Base-by-base conservation (phyloP, 2,329 filamentous ascomycete genomes). In the Fusarium bulbicola region DNA sequence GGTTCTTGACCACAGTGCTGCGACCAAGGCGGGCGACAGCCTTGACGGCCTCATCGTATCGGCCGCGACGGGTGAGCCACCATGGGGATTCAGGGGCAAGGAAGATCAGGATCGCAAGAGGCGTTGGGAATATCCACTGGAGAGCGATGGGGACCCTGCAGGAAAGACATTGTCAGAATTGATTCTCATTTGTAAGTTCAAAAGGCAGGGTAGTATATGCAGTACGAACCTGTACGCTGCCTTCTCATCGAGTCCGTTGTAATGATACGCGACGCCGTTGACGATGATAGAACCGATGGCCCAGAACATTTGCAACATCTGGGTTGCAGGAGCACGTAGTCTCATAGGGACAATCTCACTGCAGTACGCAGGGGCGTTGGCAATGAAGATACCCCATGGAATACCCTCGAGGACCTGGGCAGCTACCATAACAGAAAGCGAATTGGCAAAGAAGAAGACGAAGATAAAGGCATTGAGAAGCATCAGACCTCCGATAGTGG, bases 291-390 rank as follows among this genome's bases (percentile, higher is more conserved):
- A 80, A 14, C 89, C 89, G 72, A 91, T 87, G 8, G 88, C 86
- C 89, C 89, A 91, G 81, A 87, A 88, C 88, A 91, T 91, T 78
- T 91, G 89, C 77, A 91, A 73, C 82, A 88, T 90, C 75, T 88
- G 86, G 5, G 89, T 91, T 20, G 83, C 84, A 45, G 87, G 86
- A 64, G 86, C 89, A 78, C 89, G 82, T 46, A 91, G 81, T 28
- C 73, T 82, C 80, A 50, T 91, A 82, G 2, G 89, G 88, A 89
- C 87, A 56, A 91, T 89, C 77, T 91, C 89, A 74, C 82, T 83
- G 79, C 86, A 88, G 81, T 91, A 90, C 6, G 89, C 89, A 6
- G 89, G 89, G 12, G 88, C 84, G 77, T 90, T 90, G 75, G 88
- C 88, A 68, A 90, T 89, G 79, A 91, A 91, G 75, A 91, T 86